Conservation (phyloP, 208 protist genomes). For the Leishmania lainsoni region DNA sequence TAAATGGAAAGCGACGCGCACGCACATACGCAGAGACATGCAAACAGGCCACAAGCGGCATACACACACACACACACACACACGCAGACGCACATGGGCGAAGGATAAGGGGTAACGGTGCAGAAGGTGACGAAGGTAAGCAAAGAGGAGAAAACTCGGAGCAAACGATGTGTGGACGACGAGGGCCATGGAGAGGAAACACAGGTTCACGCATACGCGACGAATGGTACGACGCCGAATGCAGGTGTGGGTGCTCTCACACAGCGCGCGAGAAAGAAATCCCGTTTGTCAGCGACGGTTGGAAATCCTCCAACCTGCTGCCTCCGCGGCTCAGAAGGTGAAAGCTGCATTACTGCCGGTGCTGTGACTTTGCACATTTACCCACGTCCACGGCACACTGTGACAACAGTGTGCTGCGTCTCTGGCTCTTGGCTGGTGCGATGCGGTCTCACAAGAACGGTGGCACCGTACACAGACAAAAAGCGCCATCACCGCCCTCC, state of each 20-base stretch:
- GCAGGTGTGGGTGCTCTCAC: neutral
- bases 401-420: neutral
- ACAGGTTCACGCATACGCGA: neutral
- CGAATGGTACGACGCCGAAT: neutral
- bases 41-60: neutral
- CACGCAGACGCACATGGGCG: neutral
- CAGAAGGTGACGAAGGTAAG: neutral
- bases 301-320: too few species aligned
- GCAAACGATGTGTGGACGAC: neutral
- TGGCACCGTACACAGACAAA: neutral
- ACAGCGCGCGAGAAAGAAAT: neutral
- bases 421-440: neutral
- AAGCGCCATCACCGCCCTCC: neutral
- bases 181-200: neutral
- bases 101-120: neutral
- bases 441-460: neutral
- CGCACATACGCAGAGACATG: neutral
- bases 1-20: neutral
- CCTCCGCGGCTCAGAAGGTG: neutral
- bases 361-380: neutral
- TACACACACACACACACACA: conserved; percentile 2
- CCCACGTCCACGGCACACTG: conserved; percentile 1
- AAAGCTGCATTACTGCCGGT: neutral
- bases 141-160: neutral
- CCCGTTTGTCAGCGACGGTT: neutral